Conservation (phyloP, 371 early-diverging fungal species). For the Capillidium rhysosporum region DNA sequence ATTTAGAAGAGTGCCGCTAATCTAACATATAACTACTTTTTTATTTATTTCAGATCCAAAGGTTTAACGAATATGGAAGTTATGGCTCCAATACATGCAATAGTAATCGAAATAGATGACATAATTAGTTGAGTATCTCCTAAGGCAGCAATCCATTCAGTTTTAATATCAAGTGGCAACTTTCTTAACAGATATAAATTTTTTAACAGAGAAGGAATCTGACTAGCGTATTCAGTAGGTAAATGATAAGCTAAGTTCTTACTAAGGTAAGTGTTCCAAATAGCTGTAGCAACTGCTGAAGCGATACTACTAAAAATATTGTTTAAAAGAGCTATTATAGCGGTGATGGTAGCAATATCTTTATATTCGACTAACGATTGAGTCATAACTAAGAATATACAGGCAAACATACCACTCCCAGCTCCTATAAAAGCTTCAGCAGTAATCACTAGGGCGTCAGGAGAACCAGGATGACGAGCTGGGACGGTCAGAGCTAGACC, state of each 20-base stretch:
- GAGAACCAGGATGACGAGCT: neutral
- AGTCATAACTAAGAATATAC: neutral
- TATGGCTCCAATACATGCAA: no score
- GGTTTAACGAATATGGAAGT: no score
- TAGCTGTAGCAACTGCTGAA: no score
- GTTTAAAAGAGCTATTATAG: neutral
- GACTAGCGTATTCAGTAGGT: neutral
- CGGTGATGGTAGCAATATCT: neutral
- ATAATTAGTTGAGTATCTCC: no score
- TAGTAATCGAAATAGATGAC: no score
- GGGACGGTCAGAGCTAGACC: neutral
- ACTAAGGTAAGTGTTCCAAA: neutral
- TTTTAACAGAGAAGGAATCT: neutral
- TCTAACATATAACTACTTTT: no score
- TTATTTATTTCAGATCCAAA: no score
- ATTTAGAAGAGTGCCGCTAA: no score
- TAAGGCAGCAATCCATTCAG: no score
- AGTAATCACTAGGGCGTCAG: neutral
- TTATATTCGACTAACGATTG: neutral
- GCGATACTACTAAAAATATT: neutral
- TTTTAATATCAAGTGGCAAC: no score
- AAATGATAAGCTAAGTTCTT: neutral
- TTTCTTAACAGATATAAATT: no score
- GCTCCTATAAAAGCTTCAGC: neutral
- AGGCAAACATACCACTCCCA: neutral